Conservation (phyloP, 2,329 filamentous ascomycete genomes). For the Phaeophleospora eucalypticola region DNA sequence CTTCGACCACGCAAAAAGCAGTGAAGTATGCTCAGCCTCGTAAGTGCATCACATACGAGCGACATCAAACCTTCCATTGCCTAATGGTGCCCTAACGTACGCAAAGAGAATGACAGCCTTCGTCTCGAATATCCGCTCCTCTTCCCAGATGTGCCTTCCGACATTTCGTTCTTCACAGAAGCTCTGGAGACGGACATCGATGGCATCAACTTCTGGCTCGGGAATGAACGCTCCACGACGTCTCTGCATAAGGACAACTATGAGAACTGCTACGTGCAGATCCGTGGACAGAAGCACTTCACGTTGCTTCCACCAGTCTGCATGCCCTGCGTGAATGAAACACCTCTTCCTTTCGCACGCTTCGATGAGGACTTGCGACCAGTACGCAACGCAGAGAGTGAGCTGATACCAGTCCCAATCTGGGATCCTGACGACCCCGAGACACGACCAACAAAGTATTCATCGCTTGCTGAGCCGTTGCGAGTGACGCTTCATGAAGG, state of each 20-base stretch:
- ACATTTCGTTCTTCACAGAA: constrained; percentile 68
- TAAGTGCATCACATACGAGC: constrained; percentile 40
- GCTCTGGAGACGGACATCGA: constrained; percentile 64
- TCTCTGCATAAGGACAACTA: constrained; percentile 79
- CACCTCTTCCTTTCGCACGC: constrained; percentile 51
- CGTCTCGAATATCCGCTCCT: constrained; percentile 65
- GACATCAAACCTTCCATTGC: too few species aligned
- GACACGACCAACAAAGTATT: constrained; percentile 54
- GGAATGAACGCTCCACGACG: constrained; percentile 65
- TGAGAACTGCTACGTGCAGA: constrained; percentile 78
- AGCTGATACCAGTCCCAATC: constrained; percentile 61
- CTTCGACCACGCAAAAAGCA: constrained; percentile 11
- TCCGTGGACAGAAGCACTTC: constrained; percentile 71
- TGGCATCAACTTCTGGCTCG: constrained; percentile 80
- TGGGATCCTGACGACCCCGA: constrained; percentile 68
- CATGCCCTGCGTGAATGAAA: constrained; percentile 65
- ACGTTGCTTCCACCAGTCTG: constrained; percentile 68
- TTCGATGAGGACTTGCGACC: constrained; percentile 49
- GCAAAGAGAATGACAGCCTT: constrained; percentile 73
- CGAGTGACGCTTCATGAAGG: constrained; percentile 66
- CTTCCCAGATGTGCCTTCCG: constrained; percentile 58
- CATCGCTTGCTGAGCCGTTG: constrained; percentile 56
- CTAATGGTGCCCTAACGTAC: too few species aligned
- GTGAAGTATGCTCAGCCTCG: constrained; percentile 73
- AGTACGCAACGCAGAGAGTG: too few species aligned